Evolutionary conservation across 139 green algal genomes (phyloP).

Genomic region (Eudorina sp.): DNA sequence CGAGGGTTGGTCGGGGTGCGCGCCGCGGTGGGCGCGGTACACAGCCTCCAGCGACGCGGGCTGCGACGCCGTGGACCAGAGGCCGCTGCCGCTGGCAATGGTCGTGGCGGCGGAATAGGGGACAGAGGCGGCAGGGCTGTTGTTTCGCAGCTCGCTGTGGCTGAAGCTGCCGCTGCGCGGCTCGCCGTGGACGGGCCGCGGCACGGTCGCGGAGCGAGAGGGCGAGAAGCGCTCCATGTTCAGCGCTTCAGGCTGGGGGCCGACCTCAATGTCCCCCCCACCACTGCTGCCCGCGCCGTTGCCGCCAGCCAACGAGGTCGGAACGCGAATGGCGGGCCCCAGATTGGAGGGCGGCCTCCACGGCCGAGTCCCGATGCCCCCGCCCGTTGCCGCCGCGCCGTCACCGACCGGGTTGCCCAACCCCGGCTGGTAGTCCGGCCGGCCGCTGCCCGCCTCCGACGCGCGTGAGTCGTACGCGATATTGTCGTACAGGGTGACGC

Average conservation of each 20-base stretch:
- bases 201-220: too few species aligned
- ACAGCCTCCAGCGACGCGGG: not conserved
- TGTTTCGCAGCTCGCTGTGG: not conserved
- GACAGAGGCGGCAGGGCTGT: not conserved
- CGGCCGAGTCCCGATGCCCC: too few species aligned
- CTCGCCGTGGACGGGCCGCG: too few species aligned
- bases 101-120: not conserved
- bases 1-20: not conserved
- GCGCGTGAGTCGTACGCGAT: not conserved
- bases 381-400: not conserved
- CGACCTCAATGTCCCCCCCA: too few species aligned
- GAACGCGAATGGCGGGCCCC: not conserved
- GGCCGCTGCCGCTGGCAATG: not conserved
- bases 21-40: too few species aligned
- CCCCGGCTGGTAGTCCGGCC: not conserved
- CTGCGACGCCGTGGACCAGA: not conserved
- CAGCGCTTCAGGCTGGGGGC: too few species aligned
- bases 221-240: too few species aligned
- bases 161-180: not conserved
- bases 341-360: not conserved
- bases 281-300: too few species aligned
- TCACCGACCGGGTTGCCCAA: not conserved
- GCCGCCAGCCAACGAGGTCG: not conserved
- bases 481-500: slow-evolving; percentile 37
- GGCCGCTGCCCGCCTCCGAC: not conserved